Conservation (phyloP, 2,329 filamentous ascomycete genomes). For the Paramyrothecium sp. region DNA sequence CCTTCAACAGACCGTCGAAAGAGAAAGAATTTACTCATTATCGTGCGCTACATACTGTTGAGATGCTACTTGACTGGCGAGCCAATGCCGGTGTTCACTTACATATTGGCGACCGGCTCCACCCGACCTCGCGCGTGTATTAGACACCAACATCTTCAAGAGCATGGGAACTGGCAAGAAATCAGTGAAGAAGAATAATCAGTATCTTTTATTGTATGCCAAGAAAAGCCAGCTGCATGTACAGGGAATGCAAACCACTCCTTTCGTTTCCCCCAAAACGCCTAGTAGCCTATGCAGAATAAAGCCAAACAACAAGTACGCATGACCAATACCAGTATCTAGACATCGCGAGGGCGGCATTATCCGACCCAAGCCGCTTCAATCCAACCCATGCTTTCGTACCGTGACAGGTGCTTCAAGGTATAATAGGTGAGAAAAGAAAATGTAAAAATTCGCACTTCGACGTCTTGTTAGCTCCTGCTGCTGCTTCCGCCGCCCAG, state of each 20-base stretch:
- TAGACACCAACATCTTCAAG: too few relatives aligned
- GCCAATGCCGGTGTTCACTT: too few relatives aligned
- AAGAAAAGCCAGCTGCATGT: neutral
- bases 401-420: too few relatives aligned
- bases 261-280: neutral
- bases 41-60: too few relatives aligned
- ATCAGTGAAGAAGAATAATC: neutral
- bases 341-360: neutral
- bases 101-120: too few relatives aligned
- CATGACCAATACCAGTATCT: neutral
- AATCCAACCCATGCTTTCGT: too few relatives aligned
- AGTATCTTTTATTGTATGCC: neutral
- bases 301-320: neutral
- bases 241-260: neutral
- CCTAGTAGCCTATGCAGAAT: neutral
- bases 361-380: too few relatives aligned
- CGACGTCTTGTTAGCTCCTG: neutral
- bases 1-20: too few relatives aligned
- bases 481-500: constrained; percentile 14
- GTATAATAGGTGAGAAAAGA: neutral
- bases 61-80: too few relatives aligned
- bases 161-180: neutral
- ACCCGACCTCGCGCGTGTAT: too few relatives aligned
- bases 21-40: too few relatives aligned
- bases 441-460: neutral